Percentiles rank a stretch among this genome's conserved stretches.
phyloP scores from a whole-genome alignment of 2,329 filamentous ascomycete species.

The Colletotrichum tropicale region DNA sequence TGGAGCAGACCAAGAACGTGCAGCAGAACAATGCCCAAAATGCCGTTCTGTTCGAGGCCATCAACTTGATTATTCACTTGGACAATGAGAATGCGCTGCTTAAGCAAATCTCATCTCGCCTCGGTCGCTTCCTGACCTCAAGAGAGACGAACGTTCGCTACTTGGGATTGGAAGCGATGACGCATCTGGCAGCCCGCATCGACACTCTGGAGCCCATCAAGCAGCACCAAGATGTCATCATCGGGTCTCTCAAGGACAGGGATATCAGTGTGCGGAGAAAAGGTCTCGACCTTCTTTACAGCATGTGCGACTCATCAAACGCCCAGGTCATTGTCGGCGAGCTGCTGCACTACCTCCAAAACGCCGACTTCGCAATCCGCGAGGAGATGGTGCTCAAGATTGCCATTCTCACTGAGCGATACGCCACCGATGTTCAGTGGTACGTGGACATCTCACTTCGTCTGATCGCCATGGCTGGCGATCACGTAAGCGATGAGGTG shows the following conservation, averaged over 20 bases:
- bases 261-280: constrained; percentile 98
- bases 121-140: constrained; percentile 96
- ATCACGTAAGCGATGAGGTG: constrained; percentile 98
- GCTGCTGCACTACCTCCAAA: constrained; percentile 91
- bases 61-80: constrained; percentile 96
- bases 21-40: constrained; percentile 99
- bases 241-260: constrained; percentile 90
- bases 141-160: constrained; percentile 97
- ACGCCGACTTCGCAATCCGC: constrained; percentile 94
- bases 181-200: constrained; percentile 89
- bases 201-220: constrained; percentile 98
- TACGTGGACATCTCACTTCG: constrained; percentile 97
- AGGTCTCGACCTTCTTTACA: constrained; percentile 94
- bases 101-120: constrained; percentile 89
- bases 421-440: constrained; percentile 98
- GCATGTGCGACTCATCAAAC: constrained; percentile 98
- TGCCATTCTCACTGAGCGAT: constrained; percentile 97
- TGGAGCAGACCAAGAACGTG: constrained; percentile 96
- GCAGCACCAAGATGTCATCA: constrained; percentile 94
- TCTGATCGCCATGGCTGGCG: constrained; percentile 93
- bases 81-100: constrained; percentile 94
- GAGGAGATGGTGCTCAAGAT: constrained; percentile 99
- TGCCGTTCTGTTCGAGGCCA: constrained; percentile 96
- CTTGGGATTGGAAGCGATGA: constrained; percentile 96
- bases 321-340: constrained; percentile 92